Evolutionary conservation across 306 rosid species (phyloP), one percentile per base, ranked within the genome.

Genomic region (Echinosophora koreensis): DNA sequence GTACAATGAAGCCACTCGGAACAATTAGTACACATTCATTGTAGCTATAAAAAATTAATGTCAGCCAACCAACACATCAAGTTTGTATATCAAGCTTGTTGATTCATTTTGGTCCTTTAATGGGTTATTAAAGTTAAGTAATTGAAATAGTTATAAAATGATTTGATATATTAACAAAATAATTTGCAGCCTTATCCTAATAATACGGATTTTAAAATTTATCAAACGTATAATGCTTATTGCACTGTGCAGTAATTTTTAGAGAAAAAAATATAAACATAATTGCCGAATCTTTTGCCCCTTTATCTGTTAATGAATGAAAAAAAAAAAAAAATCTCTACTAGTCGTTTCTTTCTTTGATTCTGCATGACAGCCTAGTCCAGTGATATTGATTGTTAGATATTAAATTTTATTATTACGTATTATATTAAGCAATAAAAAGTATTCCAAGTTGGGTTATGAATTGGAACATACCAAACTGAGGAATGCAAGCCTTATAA

Each of bases 311-410:
- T 39, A 39, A 10, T 39, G 8, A 55, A 27, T 1, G 63, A 14
- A 11, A 57, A 57, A 55, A 9, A 39, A 57, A 22, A 22, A 22
- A 55, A 9, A 39, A 39, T 6, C 9, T 39, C 44, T 39, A 6
- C 8, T 1, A 39, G 44, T 7, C 44, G 44, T 8, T 39, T 39
- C 8, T 39, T 6, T 39, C 7, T 39, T 39, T 39, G 6, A 41
- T 49, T 50, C 62, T 18, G 54, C 52, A 13, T 59, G 63, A 81
- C 84, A 81, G 85, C 81, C 77, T 69, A 75, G 61, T 69, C 68
- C 74, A 69, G 42, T 32, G 62, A 61, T 67, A 44, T 56, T 44
- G 78, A 58, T 42, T 59, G 47, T 73, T 28, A 6, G 28, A 9
- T 41, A 41, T 35, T 35, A 35, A 4, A 4, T 35, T 35, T 0